A percentile compares a stretch with the other conserved stretches of the same genome.
These are phyloP conservation scores for Leccinum disarticulatum DNA, from an alignment of 768 basidiomycete species.

Conservation along the genomic window DNA sequence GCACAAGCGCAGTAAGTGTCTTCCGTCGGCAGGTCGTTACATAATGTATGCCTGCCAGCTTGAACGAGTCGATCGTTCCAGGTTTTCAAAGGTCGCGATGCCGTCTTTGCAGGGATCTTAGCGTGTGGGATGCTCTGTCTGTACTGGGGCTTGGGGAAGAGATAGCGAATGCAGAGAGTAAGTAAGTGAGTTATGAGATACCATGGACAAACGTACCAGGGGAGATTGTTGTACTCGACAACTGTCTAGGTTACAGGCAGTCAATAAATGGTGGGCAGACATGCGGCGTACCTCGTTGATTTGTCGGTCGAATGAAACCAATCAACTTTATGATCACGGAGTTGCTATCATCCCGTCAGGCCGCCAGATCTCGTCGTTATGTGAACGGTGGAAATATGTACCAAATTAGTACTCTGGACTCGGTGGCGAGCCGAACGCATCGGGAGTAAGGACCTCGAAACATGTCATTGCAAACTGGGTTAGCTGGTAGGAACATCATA, in stretches of 20 bases:
- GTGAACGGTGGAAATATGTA: not conserved
- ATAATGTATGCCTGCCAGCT: too few relatives aligned
- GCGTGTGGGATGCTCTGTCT: too few relatives aligned
- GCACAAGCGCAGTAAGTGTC: too few relatives aligned
- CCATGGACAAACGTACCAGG: too few relatives aligned
- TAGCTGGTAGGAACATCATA: constrained; percentile 41
- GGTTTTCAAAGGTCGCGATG: too few relatives aligned
- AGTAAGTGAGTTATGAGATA: too few relatives aligned
- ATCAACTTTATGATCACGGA: not conserved
- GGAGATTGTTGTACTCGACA: not conserved
- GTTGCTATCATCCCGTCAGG: constrained; percentile 2
- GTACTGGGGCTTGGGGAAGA: too few relatives aligned
- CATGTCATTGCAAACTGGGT: constrained; percentile 48
- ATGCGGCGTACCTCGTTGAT: constrained; percentile 32
- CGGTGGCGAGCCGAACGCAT: constrained; percentile 42
- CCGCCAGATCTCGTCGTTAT: constrained; percentile 68
- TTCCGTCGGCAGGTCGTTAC: too few relatives aligned
- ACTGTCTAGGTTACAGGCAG: not conserved
- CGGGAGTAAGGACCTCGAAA: constrained; percentile 66
- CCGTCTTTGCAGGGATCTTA: too few relatives aligned
- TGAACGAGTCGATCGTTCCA: too few relatives aligned
- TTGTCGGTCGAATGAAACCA: constrained; percentile 36
- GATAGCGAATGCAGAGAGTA: too few relatives aligned
- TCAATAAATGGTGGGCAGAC: not conserved
- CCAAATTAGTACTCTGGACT: not conserved